Evolutionary conservation across 306 rosid species (phyloP).

Genomic region (Cicer yamashitae): DNA sequence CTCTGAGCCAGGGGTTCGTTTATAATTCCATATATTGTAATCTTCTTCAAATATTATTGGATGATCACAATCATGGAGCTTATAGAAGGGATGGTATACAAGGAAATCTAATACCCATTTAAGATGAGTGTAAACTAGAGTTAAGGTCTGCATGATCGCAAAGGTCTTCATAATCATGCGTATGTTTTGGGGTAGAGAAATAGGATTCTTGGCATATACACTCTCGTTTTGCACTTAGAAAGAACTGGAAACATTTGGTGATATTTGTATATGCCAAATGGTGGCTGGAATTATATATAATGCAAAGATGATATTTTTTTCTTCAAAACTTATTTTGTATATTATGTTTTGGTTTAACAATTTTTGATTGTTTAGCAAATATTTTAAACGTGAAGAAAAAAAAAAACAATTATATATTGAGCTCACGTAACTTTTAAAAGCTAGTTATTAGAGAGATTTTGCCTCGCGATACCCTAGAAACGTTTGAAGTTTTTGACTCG

Average conservation of each 20-base stretch:
- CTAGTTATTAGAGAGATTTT: too few species aligned
- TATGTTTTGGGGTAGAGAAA: not conserved
- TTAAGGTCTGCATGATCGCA: not conserved
- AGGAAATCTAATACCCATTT: conserved; percentile 46
- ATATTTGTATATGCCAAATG: not conserved
- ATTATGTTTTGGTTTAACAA: too few species aligned
- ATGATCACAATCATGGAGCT: not conserved
- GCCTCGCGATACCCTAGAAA: too few species aligned
- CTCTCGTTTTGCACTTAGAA: not conserved
- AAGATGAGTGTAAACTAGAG: not conserved
- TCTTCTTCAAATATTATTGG: not conserved
- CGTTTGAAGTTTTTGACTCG: too few species aligned
- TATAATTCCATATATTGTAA: conserved; percentile 5
- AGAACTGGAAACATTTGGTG: not conserved
- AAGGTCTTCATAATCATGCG: conserved; percentile 25
- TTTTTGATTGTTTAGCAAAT: too few species aligned
- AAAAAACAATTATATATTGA: too few species aligned
- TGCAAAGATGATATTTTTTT: too few species aligned
- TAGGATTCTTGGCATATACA: not conserved
- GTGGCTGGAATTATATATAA: not conserved
- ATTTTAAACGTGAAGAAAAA: too few species aligned
- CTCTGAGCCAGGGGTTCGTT: not conserved
- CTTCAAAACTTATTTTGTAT: too few species aligned
- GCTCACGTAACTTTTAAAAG: too few species aligned
- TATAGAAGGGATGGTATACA: conserved; percentile 46